These are phyloP conservation scores for Suillus sp. DNA, from an alignment of 768 basidiomycete species.

Conservation along the genomic window DNA sequence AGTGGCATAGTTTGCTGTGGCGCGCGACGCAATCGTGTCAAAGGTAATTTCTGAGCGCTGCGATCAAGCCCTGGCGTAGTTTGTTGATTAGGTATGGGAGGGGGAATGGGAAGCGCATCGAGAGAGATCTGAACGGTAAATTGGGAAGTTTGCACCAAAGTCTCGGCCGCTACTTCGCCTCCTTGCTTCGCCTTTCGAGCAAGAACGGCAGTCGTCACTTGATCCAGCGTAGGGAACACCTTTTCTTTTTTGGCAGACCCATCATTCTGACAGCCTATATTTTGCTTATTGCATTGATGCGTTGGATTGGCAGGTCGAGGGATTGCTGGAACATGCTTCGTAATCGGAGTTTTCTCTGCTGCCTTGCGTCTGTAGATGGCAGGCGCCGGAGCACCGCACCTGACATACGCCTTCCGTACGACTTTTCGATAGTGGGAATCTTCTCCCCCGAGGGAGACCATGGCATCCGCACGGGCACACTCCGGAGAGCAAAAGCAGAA, in stretches of 20 bases:
- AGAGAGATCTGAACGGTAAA: background rate
- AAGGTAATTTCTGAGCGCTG: background rate
- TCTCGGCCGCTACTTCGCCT: background rate
- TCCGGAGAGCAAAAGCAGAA: conserved; percentile 11
- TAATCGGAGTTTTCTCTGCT: background rate
- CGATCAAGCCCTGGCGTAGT: background rate
- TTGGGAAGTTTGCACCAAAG: background rate
- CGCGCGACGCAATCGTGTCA: background rate
- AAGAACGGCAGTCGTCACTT: conserved; percentile 4
- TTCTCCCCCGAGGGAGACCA: background rate
- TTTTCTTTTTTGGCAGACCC: background rate
- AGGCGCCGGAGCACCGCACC: background rate
- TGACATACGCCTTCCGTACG: conserved; percentile 4
- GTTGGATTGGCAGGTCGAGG: background rate
- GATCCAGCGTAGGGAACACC: background rate
- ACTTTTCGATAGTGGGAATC: conserved; percentile 13
- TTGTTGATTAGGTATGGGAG: background rate
- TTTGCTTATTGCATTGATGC: background rate
- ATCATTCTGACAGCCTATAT: background rate
- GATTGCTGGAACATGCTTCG: background rate
- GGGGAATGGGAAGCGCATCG: background rate
- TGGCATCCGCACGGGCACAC: conserved; percentile 9
- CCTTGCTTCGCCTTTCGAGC: background rate
- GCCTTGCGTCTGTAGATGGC: background rate
- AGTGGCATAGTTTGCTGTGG: background rate